These are phyloP conservation scores for Aureobasidium sp. DNA, from an alignment of 2,329 filamentous ascomycete genomes.

Conservation along the genomic window DNA sequence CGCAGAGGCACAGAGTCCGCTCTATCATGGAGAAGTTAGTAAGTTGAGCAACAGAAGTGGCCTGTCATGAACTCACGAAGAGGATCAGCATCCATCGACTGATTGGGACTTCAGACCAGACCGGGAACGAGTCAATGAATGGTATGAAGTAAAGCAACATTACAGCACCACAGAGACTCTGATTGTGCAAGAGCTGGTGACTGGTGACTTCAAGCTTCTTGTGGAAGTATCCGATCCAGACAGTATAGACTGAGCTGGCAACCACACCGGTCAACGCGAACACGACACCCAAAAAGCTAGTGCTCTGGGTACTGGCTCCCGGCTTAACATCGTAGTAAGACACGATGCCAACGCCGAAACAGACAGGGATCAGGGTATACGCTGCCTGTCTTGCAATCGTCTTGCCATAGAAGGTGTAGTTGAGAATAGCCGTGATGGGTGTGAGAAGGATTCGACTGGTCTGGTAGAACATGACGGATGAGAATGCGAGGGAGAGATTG, in stretches of 20 bases:
- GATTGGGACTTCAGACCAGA: slow-evolving; percentile 45
- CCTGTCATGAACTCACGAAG: slow-evolving; percentile 39
- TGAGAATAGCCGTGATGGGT: slow-evolving; percentile 57
- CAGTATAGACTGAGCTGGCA: slow-evolving; percentile 59
- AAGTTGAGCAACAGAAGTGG: background rate
- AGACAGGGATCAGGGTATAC: slow-evolving; percentile 51
- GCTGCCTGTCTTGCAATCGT: slow-evolving; percentile 50
- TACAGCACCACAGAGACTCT: slow-evolving; percentile 56
- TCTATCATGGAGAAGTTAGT: slow-evolving; percentile 34
- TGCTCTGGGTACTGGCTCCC: slow-evolving; percentile 43
- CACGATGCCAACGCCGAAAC: slow-evolving; percentile 58
- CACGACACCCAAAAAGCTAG: slow-evolving; percentile 51
- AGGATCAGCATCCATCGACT: slow-evolving; percentile 41
- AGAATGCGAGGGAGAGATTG: slow-evolving; percentile 61
- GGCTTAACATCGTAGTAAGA: slow-evolving; percentile 59
- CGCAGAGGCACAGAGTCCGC: slow-evolving; percentile 55
- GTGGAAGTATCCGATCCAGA: slow-evolving; percentile 61
- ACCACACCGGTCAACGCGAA: slow-evolving; percentile 59
- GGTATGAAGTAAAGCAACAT: slow-evolving; percentile 60
- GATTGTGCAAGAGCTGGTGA: slow-evolving; percentile 63
- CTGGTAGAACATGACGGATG: slow-evolving; percentile 63
- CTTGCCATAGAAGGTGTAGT: slow-evolving; percentile 53
- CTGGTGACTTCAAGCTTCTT: slow-evolving; percentile 58
- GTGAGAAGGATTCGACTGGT: slow-evolving; percentile 61
- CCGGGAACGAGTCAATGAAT: slow-evolving; percentile 56